Base-by-base conservation (phyloP, 2,329 filamentous ascomycete species). In the Elsinoe perseae region DNA sequence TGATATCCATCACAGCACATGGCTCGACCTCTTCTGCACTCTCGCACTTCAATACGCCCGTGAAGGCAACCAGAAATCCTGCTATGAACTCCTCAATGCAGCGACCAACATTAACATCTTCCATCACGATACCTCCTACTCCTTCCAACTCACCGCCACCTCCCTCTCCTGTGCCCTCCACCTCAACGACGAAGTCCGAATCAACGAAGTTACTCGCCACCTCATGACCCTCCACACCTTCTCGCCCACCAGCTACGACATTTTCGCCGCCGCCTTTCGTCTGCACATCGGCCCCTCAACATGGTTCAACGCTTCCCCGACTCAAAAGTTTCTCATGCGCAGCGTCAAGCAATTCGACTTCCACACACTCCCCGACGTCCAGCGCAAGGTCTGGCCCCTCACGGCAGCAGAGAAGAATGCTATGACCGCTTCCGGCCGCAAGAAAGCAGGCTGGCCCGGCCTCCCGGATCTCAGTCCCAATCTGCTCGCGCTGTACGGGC, bases 271-370 rank as follows among this genome's bases (percentile, higher is more conserved):
- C 20, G 75, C 93, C n/a, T 87, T 87, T 57, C 81, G 86, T 16
- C 75, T 95, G 6, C 88, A 83, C 65, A 83, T 88, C 54, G 84
- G 87, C 12, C 82, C 85, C 1, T 77, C 82, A 34, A 80, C 83
- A 27, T 88, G 86, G 76, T 95, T 92, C 70, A 85, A 85, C 53
- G 85, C 86, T 2, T 87, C 88, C 0, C 85, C 89, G 0, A 85
- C 86, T 18, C 90, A 95, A 70, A 97, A 97, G 69, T 95, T 88
- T 66, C 84, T 97, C 64, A 77, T 96, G 57, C 84, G 93, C 3
- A 89, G 95, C 71, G 88, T 98, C 71, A 95, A 95, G 69, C 83
- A 84, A 2, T 87, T 95, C 75, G 93, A 98, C 69, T 85, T 80
- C 60, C 73, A 76, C 3, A 76, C 87, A 2, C 75, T 85, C 2